Percentiles rank a stretch among this genome's conserved stretches.
phyloP scores from a whole-genome alignment of 176 grass and related monocot species.

The Neostapfia colusana region DNA sequence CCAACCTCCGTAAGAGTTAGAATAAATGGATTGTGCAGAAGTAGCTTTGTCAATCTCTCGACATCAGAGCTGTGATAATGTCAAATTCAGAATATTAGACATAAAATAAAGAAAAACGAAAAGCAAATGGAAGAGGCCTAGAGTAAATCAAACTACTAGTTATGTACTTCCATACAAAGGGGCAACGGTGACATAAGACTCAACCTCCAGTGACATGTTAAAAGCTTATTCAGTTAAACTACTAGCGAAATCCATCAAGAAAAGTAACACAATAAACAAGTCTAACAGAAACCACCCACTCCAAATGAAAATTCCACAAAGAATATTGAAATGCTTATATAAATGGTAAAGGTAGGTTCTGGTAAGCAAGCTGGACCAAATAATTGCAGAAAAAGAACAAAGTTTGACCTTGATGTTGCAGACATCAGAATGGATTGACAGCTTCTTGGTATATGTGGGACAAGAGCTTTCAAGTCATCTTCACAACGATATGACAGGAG shows the following conservation, averaged over 20 bases:
- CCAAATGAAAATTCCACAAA: not conserved
- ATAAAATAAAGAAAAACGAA: slow-evolving; percentile 25
- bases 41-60: slow-evolving; percentile 84
- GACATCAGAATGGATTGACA: slow-evolving; percentile 96
- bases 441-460: slow-evolving; percentile 77
- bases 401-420: slow-evolving; percentile 86
- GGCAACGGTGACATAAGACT: not conserved
- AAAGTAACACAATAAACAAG: slow-evolving; percentile 12
- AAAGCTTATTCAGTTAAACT: not conserved
- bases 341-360: not conserved
- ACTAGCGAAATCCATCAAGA: slow-evolving; percentile 9
- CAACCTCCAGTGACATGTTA: not conserved
- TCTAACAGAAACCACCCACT: slow-evolving; percentile 4
- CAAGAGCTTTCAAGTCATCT: slow-evolving; percentile 79
- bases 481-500: slow-evolving; percentile 93
- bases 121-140: not conserved
- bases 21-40: slow-evolving; percentile 86
- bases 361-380: not conserved
- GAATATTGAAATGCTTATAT: not conserved
- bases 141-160: slow-evolving; percentile 25
- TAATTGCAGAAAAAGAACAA: not conserved
- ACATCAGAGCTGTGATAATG: slow-evolving; percentile 64
- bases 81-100: slow-evolving; percentile 21
- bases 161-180: not conserved
- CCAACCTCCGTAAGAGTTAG: slow-evolving; percentile 84